Evolutionary conservation across 1,284 basidiomycete genomes (phyloP), one percentile per base, ranked within the genome.

Genomic region (Papiliotrema laurentii): DNA sequence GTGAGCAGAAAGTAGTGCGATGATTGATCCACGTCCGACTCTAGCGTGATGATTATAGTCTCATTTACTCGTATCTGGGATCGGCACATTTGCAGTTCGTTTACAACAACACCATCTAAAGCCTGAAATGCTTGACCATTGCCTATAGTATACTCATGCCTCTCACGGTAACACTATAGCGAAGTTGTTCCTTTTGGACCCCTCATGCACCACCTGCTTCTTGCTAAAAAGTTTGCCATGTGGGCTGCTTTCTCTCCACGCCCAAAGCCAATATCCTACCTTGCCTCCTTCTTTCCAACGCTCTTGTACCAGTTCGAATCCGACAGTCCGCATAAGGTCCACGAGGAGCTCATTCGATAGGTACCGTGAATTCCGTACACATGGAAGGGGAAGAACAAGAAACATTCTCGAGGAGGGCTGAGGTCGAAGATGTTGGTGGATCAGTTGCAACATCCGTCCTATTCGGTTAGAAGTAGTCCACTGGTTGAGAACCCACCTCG

Each of bases 291-390:
- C 45, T 58, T 79, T 83, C 81, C 83, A 87, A 48, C 79, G 77
- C 43, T 78, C 77, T 44, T 79, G 77, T 18, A 85, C 59, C 58
- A 83, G 75, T 1, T 58, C 61, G 61, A 90, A 90, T 0, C 87
- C 87, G 1, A 90, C 63, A 3, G 71, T 61, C 0, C 63, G 53
- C 82, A 90, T 83, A 25, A 92, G 71, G 1, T 65, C 63, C 24
- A 71, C 69, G 7, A 90, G 77, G 37, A 79, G 79, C 13, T 81
- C 78, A 16, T 78, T 74, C 3, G 83, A 81, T 51, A 87, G 71
- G 65, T 91, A 92, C 5, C 89, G 81, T 3, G 89, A 92, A 66
- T 92, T 93, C 22, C 77, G 68, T 21, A 92, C 77, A 62, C 89
- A 93, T 2, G 89, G 84, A 14, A 85, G 75, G 0, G 89, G 89